Evolutionary conservation across 352 stramenopile species (phyloP), one percentile per base, ranked within the genome.

Genomic region (Phytophthora foliorum): DNA sequence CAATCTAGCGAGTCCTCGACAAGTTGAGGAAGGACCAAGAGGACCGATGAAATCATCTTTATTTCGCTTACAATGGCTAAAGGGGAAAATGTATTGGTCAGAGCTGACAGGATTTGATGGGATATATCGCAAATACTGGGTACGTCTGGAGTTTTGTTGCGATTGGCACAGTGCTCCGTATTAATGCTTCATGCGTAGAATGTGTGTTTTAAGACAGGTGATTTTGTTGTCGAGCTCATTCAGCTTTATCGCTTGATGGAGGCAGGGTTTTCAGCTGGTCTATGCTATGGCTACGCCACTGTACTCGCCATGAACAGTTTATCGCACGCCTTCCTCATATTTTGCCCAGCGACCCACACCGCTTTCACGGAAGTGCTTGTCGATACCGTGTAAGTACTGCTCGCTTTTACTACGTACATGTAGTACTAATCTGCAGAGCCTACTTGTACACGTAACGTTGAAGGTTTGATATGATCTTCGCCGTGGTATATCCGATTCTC

Each of bases 401-500:
- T n/a, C n/a, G n/a, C n/a, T n/a, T n/a, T n/a, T n/a, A n/a, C n/a
- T n/a, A n/a, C n/a, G n/a, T n/a, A n/a, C n/a, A n/a, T n/a, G n/a
- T n/a, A n/a, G n/a, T n/a, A n/a, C n/a, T n/a, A n/a, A n/a, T n/a
- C 27, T 38, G 13, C 32, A 17, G 32, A 38, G 4, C 6, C 22
- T 24, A 42, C 19, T 46, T 46, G 8, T 36, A 3, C 16, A n/a
- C 16, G 27, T 38, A 17, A 24, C 14, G 6, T 46, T 17, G 21
- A 16, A 71, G 67, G 0, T 75, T 75, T 17, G 63, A 77, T n/a
- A 72, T 73, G 63, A 21, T 58, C 5, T 73, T 77, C 27, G 63
- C 69, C 6, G 29, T 77, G 1, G 54, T 56, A 13, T 69, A 29
- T 16, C 69, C 63, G 0, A 77, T 77, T n/a, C 29, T 69, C 8